These are phyloP conservation scores for Kazachstania africana DNA, from an alignment of 805 yeast genomes.

Conservation along the genomic window DNA sequence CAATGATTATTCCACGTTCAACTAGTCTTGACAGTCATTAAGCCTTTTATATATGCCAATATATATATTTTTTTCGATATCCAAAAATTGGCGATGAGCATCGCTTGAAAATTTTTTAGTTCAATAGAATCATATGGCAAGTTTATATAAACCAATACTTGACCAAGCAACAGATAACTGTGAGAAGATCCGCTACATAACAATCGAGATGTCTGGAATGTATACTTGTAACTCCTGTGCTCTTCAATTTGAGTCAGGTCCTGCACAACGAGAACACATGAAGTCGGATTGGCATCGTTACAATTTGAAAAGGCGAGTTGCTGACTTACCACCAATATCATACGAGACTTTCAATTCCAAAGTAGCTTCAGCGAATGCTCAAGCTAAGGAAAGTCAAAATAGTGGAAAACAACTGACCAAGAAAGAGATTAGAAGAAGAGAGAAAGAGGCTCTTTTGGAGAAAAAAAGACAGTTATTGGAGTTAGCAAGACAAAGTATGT, in stretches of 20 bases:
- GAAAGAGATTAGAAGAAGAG: constrained; percentile 32
- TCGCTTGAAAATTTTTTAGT: no score
- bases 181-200: background rate
- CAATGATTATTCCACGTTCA: no score
- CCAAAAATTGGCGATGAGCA: no score
- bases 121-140: no score
- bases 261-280: constrained; percentile 83
- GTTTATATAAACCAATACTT: no score
- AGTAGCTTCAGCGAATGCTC: constrained; percentile 27
- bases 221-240: constrained; percentile 85
- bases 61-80: no score
- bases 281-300: constrained; percentile 97
- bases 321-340: constrained; percentile 64
- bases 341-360: constrained; percentile 61
- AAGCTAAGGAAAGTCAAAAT: constrained; percentile 1
- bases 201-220: background rate
- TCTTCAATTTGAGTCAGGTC: constrained; percentile 62
- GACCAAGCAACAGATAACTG: no score
- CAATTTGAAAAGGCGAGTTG: constrained; percentile 88
- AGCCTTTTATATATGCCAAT: no score
- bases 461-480: constrained; percentile 32
- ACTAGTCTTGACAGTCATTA: no score
- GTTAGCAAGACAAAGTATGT: constrained; percentile 30
- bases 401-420: constrained; percentile 27
- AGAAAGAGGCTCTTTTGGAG: constrained; percentile 32